Evolutionary conservation across 2,329 filamentous ascomycete genomes (phyloP), one percentile per base, ranked within the genome.

Genomic region (Cadophora malorum): DNA sequence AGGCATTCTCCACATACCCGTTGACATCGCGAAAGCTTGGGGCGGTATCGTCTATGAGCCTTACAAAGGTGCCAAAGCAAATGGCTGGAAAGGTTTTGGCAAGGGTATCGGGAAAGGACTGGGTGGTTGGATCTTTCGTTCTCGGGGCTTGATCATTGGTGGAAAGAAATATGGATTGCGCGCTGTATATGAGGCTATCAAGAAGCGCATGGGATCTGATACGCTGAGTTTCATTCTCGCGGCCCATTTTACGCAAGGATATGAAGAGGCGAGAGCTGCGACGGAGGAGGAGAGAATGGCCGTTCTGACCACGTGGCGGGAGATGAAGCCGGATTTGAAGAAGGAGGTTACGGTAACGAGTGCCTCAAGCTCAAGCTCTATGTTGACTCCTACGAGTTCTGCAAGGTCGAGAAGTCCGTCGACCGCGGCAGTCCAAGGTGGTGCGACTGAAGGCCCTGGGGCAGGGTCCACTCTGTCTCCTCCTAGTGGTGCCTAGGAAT

Each of bases 51-150:
- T 90, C 14, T 82, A 81, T 1, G 84, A 90, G 12, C 89, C 89
- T 0, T 78, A 84, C 50, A 81, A 82, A 0, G 87, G 86, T 14
- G 88, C 87, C 2, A 86, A 86, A 75, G 88, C 91, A 72, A 86
- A 89, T 70, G 89, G 89, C 2, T 78, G 81, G 1, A 82, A 82
- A 8, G 94, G 94, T 0, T 83, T 94, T 7, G 76, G 94, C 10
- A 95, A 94, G 78, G 92, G 92, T 0, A 83, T 97, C 55, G 93
- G 91, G 0, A 96, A 93, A 76, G 94, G 93, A 0, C 86, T 97
- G 45, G 93, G 92, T 4, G 94, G 94, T 0, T 78, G 96, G 1
- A 83, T 96, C 0, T 81, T 96, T 41, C 69, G 33, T 10, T 31
- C 41, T 45, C 58, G 69, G 23, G 69, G 69, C 21, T 35, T 72